Conservation (phyloP, 129 eudicot species). For the Saussurea involucrata region DNA sequence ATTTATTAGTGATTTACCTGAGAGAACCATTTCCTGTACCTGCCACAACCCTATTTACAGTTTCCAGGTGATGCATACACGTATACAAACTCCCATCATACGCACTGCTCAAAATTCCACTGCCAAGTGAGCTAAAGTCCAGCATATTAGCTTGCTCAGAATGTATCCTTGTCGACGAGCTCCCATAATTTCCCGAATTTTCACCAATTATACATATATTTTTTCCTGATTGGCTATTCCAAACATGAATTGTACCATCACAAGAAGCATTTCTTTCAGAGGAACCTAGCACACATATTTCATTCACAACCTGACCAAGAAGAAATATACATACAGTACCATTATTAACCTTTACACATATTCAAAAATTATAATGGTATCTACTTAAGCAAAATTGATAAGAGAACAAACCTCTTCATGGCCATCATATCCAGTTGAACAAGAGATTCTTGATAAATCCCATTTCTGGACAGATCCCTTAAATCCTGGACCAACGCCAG, state of each 20-base stretch:
- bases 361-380: neutral
- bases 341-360: slow-evolving; percentile 6
- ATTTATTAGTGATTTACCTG: slow-evolving; percentile 45
- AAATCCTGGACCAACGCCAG: slow-evolving; percentile 96
- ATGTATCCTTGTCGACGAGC: slow-evolving; percentile 43
- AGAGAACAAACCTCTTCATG: slow-evolving; percentile 86
- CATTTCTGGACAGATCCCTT: slow-evolving; percentile 96
- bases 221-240: slow-evolving; percentile 89
- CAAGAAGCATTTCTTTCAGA: slow-evolving; percentile 86
- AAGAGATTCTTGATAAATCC: slow-evolving; percentile 68
- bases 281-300: slow-evolving; percentile 60
- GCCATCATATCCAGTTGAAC: slow-evolving; percentile 73
- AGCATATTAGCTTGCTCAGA: slow-evolving; percentile 76
- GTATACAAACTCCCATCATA: slow-evolving; percentile 89
- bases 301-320: slow-evolving; percentile 86
- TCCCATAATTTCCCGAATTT: slow-evolving; percentile 38
- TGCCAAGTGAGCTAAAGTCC: slow-evolving; percentile 63
- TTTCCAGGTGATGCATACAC: slow-evolving; percentile 77
- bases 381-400: neutral
- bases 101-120: slow-evolving; percentile 67
- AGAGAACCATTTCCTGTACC: slow-evolving; percentile 97
- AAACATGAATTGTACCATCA: slow-evolving; percentile 93
- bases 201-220: slow-evolving; percentile 69
- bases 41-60: slow-evolving; percentile 54
- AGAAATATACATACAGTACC: too few relatives aligned